Evolutionary conservation across 192 early-diverging fungal genomes (phyloP).

Genomic region (Coemansia sp.): DNA sequence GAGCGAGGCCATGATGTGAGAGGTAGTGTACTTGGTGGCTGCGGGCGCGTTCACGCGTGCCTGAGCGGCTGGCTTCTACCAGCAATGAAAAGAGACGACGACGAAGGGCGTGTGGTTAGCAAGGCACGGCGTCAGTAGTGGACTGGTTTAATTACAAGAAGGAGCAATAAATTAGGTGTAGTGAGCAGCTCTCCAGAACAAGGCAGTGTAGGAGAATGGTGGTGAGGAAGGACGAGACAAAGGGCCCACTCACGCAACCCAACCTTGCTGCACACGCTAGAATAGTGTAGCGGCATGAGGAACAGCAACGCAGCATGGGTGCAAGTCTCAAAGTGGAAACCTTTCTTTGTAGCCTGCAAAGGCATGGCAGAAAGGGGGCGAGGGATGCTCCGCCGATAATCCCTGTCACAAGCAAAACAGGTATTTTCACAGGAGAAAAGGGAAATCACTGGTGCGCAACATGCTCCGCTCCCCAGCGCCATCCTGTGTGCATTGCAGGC

Average conservation of each 20-base stretch:
- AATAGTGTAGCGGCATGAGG: neutral
- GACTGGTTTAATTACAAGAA: neutral
- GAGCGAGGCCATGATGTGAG: constrained; percentile 20
- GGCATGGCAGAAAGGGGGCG: neutral
- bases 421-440: neutral
- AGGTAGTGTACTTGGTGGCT: constrained; percentile 7
- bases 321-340: constrained; percentile 6
- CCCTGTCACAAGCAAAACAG: neutral
- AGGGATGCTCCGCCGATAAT: constrained; percentile 3
- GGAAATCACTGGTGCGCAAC: neutral
- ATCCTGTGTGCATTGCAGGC: neutral
- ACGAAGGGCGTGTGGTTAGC: neutral
- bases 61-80: constrained; percentile 14
- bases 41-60: constrained; percentile 3
- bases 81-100: neutral
- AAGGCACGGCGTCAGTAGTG: constrained; percentile 1
- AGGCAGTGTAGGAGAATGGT: neutral
- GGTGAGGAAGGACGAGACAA: no score
- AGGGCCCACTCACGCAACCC: neutral
- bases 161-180: constrained; percentile 7
- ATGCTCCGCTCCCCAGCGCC: neutral
- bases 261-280: neutral
- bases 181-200: neutral
- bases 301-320: neutral
- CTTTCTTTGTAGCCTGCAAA: neutral